Evolutionary conservation across 768 basidiomycete genomes (phyloP).

Genomic region (Amanita rubescens): DNA sequence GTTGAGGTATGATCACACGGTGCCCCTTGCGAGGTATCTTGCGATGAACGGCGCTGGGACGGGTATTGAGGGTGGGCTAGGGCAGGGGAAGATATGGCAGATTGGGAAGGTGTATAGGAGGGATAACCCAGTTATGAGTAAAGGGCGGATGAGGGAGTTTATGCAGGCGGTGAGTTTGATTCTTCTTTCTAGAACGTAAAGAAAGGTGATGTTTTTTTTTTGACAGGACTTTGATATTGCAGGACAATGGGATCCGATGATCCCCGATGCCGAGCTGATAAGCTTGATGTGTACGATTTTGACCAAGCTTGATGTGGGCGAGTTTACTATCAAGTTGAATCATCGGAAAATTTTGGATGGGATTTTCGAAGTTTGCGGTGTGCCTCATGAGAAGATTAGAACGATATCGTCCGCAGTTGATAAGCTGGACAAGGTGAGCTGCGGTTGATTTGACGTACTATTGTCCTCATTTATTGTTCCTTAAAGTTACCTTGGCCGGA

Average conservation of each 20-base stretch:
- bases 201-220: neutral
- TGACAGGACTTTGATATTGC: slow-evolving; percentile 90
- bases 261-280: slow-evolving; percentile 91
- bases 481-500: slow-evolving; percentile 78
- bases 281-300: slow-evolving; percentile 77
- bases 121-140: slow-evolving; percentile 95
- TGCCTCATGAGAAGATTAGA: slow-evolving; percentile 82
- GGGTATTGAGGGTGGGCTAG: slow-evolving; percentile 27
- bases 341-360: slow-evolving; percentile 97
- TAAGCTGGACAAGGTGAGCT: slow-evolving; percentile 90
- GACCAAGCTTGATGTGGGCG: slow-evolving; percentile 80
- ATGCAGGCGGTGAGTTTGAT: slow-evolving; percentile 74
- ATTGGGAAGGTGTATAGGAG: slow-evolving; percentile 98
- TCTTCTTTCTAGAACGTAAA: neutral
- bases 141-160: slow-evolving; percentile 98
- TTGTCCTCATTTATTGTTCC: neutral
- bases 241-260: slow-evolving; percentile 92
- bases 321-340: slow-evolving; percentile 95
- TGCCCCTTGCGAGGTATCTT: slow-evolving; percentile 90
- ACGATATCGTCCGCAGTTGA: slow-evolving; percentile 95
- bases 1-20: slow-evolving; percentile 93
- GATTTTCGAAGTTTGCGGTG: slow-evolving; percentile 94
- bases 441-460: neutral
- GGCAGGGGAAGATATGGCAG: slow-evolving; percentile 87
- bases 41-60: slow-evolving; percentile 72